Evolutionary conservation across 441 rosid genomes (phyloP).

Genomic region (Croton laevigatus): DNA sequence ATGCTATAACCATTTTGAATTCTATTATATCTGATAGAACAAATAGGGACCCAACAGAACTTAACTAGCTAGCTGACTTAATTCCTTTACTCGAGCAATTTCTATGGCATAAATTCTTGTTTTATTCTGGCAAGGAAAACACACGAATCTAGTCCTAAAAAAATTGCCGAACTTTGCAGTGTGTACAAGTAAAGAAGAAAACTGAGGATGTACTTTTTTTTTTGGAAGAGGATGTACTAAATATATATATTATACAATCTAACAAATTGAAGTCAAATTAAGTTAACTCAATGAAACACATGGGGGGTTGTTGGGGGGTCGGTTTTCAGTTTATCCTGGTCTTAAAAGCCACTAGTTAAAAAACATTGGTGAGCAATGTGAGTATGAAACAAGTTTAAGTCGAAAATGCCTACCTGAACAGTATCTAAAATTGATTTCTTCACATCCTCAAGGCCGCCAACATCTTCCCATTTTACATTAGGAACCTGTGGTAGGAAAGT

Average conservation of each 20-base stretch:
- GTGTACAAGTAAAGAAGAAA: constrained; percentile 1
- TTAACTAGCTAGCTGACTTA: not conserved
- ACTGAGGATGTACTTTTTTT: not conserved
- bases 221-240: not conserved
- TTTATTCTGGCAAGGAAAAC: not conserved
- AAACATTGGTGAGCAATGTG: constrained; percentile 4
- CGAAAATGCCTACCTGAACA: constrained; percentile 58
- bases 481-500: constrained; percentile 60
- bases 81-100: constrained; percentile 2
- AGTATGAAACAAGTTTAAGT: constrained; percentile 3
- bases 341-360: constrained; percentile 13
- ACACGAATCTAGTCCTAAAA: not conserved
- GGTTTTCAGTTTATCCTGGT: not conserved
- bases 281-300: not conserved
- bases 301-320: not conserved
- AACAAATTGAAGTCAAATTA: constrained; percentile 2
- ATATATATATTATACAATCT: not conserved
- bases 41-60: constrained; percentile 1
- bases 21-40: constrained; percentile 3
- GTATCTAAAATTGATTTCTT: constrained; percentile 92
- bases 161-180: not conserved
- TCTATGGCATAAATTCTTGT: not conserved
- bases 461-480: constrained; percentile 97
- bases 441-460: constrained; percentile 97
- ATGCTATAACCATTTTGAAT: constrained; percentile 1